Base-by-base conservation (phyloP, 1,284 basidiomycete genomes). In the Neotropicomus parvogracilis region DNA sequence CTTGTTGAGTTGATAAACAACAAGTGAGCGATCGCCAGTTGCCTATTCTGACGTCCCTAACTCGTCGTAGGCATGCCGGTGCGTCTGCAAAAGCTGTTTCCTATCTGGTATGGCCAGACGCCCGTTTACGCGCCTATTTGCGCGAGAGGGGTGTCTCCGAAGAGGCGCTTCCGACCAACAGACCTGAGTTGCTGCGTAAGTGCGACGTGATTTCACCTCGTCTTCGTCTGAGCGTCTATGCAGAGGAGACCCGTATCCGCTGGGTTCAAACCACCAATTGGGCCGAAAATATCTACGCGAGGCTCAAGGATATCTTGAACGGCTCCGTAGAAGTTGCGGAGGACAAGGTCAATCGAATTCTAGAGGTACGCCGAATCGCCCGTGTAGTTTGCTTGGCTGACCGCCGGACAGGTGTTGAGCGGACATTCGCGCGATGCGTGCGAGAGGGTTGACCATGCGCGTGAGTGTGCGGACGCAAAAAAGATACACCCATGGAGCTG, bases 81-180 rank as follows among this genome's bases (percentile, higher is more conserved):
- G 55, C 60, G 21, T 67, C 70, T 19, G 60, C 69, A 1, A 71
- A 71, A 32, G 70, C 75, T 7, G 77, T 81, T 4, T 72, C 79
- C 1, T 93, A 91, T 67, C 73, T 93, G 42, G 76, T 79, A n/a
- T 95, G 91, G 91, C 90, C 91, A 13, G 91, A 94, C 59, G 88
- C 91, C 3, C 80, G 91, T 38, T 79, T 95, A 27, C 85, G 91
- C 46, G 89, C 88, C 1, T 91, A 85, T 65, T 77, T 94, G 26
- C 79, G 89, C 49, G 80, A 86, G 61, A 77, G 79, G 52, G 86
- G 86, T 42, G 59, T 92, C 32, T 73, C 77, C 54, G 89, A 93
- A 59, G 73, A 75, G 16, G 73, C 77, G 48, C 72, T 88, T 36
- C 85, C 84, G 0, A 77, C 75, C 1, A 66, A 65, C 12, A 81